phyloP scores from a whole-genome alignment of 768 basidiomycete species.

The Tubosaeta brunneosetosa region DNA sequence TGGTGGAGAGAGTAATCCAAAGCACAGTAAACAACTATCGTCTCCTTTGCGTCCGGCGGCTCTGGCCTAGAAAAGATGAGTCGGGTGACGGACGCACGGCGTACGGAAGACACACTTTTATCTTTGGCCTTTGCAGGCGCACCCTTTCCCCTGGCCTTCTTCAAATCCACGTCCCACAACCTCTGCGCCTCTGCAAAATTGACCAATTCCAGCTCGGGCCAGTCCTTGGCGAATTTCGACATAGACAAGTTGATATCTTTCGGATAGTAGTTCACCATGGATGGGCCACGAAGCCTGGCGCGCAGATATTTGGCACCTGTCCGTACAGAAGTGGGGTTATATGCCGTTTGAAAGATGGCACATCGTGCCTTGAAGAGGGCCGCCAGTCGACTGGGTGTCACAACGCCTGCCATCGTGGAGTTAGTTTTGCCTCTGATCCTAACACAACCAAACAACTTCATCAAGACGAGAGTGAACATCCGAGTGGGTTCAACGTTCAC shows the following conservation, averaged over 20 bases:
- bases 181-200: conserved; percentile 66
- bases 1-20: background rate
- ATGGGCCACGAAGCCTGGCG: conserved; percentile 73
- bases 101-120: conserved; percentile 43
- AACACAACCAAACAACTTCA: background rate
- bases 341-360: conserved; percentile 79
- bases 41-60: conserved; percentile 46
- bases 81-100: background rate
- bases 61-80: conserved; percentile 38
- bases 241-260: conserved; percentile 53
- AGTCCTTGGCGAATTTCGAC: conserved; percentile 43
- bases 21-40: conserved; percentile 19
- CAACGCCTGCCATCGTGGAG: background rate
- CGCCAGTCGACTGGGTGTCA: conserved; percentile 29
- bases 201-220: conserved; percentile 56
- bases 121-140: conserved; percentile 76
- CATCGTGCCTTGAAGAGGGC: conserved; percentile 63
- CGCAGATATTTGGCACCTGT: conserved; percentile 93
- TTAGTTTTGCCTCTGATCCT: background rate
- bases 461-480: no score
- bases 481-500: background rate
- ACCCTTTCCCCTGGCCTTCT: conserved; percentile 75
- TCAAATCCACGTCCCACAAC: conserved; percentile 61
- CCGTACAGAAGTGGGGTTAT: conserved; percentile 76
- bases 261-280: conserved; percentile 85